phyloP scores from a whole-genome alignment of 257 asterid species.

The Anisodus tanguticus region DNA sequence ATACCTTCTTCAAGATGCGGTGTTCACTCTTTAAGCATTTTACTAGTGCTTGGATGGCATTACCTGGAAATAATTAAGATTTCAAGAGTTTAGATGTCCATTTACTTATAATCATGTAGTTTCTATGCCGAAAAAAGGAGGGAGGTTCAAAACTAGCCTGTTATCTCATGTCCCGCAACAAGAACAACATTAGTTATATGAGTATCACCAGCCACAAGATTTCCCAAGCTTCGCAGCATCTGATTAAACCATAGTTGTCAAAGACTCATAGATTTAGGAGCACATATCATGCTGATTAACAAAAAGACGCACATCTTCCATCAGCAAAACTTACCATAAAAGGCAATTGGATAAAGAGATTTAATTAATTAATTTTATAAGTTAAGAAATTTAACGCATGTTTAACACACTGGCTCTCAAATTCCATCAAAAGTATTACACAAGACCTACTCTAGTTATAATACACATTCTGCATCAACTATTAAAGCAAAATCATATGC shows the following conservation, averaged over 20 bases:
- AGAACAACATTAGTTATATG: constrained; percentile 55
- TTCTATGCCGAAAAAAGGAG: constrained; percentile 19
- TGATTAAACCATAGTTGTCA: constrained; percentile 30
- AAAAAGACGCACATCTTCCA: constrained; percentile 16
- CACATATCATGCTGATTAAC: background rate
- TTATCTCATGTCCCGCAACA: constrained; percentile 65
- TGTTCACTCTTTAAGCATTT: constrained; percentile 85
- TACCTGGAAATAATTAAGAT: background rate
- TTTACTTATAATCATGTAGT: background rate
- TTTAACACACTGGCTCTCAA: background rate
- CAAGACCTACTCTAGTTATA: background rate
- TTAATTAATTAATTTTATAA: background rate
- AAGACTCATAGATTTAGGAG: background rate
- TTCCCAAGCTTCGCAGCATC: constrained; percentile 92
- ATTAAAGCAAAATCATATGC: background rate
- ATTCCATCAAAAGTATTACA: background rate
- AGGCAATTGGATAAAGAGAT: background rate
- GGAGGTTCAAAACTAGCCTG: constrained; percentile 57
- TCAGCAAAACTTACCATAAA: background rate
- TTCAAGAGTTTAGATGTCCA: background rate
- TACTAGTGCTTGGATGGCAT: constrained; percentile 59
- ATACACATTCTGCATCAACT: background rate
- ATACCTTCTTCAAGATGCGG: constrained; percentile 83
- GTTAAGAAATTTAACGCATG: background rate
- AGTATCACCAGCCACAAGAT: constrained; percentile 90